Conservation (phyloP, 495 filamentous ascomycete species). For the Elasticomyces elasticus region DNA sequence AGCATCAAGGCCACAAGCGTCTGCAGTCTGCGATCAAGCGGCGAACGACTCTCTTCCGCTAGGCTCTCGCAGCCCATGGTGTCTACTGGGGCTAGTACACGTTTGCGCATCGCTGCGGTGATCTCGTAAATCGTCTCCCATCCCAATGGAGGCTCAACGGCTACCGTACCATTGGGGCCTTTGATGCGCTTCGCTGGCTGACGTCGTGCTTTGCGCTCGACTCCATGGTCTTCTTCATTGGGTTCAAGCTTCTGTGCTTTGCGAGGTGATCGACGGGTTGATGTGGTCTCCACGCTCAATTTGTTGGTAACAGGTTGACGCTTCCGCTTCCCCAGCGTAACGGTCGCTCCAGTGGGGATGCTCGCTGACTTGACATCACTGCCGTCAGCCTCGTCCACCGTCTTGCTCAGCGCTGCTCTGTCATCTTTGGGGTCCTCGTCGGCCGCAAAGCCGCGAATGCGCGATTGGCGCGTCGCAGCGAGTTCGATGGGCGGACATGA, state of each 20-base stretch:
- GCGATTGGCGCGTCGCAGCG: neutral
- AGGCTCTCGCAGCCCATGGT: constrained; percentile 94
- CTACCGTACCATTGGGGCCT: constrained; percentile 43
- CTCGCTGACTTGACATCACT: neutral
- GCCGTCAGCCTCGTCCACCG: neutral
- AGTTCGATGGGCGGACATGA: neutral
- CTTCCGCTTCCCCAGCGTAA: constrained; percentile 15
- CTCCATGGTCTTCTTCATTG: constrained; percentile 20
- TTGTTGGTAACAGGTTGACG: neutral
- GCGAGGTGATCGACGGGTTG: constrained; percentile 10
- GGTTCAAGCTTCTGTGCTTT: constrained; percentile 11
- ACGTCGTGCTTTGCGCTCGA: constrained; percentile 39
- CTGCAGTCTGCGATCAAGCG: constrained; percentile 71
- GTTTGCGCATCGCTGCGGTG: constrained; percentile 67
- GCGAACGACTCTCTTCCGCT: constrained; percentile 41
- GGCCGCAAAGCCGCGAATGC: neutral
- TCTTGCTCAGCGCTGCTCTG: neutral
- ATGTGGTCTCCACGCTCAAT: neutral
- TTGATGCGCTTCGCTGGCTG: constrained; percentile 57
- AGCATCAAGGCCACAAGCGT: constrained; percentile 91
- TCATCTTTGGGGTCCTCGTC: neutral
- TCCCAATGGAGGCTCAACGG: constrained; percentile 58
- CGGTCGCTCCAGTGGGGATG: neutral
- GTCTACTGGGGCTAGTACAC: constrained; percentile 77
- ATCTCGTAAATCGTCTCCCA: constrained; percentile 78